Evolutionary conservation across 2,329 filamentous ascomycete genomes (phyloP).

Genomic region (Cryphonectria japonica): DNA sequence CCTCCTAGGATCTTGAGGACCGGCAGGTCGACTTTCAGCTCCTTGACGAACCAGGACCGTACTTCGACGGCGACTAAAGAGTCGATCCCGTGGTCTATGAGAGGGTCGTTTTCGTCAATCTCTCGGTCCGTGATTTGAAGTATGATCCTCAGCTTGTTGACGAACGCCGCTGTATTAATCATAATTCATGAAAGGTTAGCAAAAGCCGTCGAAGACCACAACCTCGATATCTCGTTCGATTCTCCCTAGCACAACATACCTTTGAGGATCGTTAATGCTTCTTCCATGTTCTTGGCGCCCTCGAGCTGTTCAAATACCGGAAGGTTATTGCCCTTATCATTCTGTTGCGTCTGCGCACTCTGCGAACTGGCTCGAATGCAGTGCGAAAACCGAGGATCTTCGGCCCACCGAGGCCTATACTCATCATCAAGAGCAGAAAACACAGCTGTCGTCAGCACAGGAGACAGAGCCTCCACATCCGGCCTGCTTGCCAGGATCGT

Average conservation of each 20-base stretch:
- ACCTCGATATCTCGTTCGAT: background rate
- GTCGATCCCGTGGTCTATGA: conserved; percentile 32
- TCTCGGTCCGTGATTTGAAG: background rate
- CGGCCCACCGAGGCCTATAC: background rate
- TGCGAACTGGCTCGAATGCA: background rate
- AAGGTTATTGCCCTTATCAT: background rate
- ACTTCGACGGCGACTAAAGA: conserved; percentile 38
- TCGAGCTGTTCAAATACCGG: background rate
- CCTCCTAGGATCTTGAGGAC: conserved; percentile 46
- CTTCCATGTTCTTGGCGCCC: background rate
- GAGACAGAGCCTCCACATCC: background rate
- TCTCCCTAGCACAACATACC: background rate
- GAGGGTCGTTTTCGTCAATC: background rate
- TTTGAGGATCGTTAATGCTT: background rate
- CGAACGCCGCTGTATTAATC: background rate
- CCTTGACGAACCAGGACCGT: conserved; percentile 50
- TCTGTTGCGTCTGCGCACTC: background rate
- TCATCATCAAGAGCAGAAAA: background rate
- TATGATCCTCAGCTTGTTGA: background rate
- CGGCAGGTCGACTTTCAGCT: conserved; percentile 45
- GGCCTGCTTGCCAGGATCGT: background rate
- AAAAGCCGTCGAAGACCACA: background rate
- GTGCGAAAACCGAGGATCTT: background rate
- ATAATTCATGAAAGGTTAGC: background rate
- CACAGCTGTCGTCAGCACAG: background rate